These are phyloP conservation scores for Gloeopeniophorella convolvens DNA, from an alignment of 768 basidiomycete genomes.

Conservation along the genomic window DNA sequence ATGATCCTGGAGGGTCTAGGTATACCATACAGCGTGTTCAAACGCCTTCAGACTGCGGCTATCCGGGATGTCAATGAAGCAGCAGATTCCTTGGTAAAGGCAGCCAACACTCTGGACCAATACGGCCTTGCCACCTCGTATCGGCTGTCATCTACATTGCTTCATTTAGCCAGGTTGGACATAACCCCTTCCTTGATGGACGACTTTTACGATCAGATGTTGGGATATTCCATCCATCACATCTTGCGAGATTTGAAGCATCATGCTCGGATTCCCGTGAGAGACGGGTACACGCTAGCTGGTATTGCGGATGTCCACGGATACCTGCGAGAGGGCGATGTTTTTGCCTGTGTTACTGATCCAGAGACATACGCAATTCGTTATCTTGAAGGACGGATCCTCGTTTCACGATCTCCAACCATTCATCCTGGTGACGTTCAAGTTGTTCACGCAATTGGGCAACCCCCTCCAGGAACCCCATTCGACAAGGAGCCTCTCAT, in stretches of 20 bases:
- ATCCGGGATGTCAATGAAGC: constrained; percentile 42
- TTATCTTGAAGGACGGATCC: constrained; percentile 47
- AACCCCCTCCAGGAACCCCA: constrained; percentile 46
- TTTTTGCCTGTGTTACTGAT: constrained; percentile 54
- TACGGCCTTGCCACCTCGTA: constrained; percentile 55
- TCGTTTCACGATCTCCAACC: constrained; percentile 59
- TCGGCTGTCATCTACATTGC: constrained; percentile 46
- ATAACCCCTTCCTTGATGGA: constrained; percentile 33
- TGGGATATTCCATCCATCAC: constrained; percentile 53
- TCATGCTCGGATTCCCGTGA: constrained; percentile 59
- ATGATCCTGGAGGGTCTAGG: constrained; percentile 59
- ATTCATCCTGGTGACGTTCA: constrained; percentile 68
- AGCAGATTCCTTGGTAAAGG: constrained; percentile 34
- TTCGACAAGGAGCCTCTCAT: constrained; percentile 44
- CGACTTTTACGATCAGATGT: constrained; percentile 44
- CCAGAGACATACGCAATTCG: constrained; percentile 29
- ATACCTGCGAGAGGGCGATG: constrained; percentile 44
- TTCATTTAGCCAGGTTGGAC: constrained; percentile 42
- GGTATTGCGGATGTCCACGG: constrained; percentile 63
- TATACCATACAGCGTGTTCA: constrained; percentile 47
- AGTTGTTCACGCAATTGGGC: constrained; percentile 52
- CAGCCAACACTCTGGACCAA: constrained; percentile 45
- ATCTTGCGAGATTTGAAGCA: constrained; percentile 61
- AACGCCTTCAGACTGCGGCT: constrained; percentile 45
- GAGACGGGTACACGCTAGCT: constrained; percentile 57